A percentile compares a stretch with the other conserved stretches of the same genome.
These are phyloP conservation scores for Berkeleyomyces rouxiae DNA, from an alignment of 2,329 filamentous ascomycete species.

Conservation along the genomic window DNA sequence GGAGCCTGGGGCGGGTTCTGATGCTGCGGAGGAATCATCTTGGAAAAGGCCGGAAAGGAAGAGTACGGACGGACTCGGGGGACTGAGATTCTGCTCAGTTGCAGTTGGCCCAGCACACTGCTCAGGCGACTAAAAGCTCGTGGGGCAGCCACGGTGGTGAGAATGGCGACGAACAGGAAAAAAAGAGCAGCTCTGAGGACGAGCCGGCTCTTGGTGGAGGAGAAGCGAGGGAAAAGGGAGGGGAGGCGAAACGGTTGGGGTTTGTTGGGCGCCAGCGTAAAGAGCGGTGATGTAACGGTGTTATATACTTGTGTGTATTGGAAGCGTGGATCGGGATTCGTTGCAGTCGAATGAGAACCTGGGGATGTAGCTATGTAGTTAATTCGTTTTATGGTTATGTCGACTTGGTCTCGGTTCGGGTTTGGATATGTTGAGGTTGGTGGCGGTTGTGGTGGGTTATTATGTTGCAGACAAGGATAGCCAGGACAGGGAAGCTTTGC, in stretches of 20 bases:
- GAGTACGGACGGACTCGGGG: conserved; percentile 16
- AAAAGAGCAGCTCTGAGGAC: conserved; percentile 26
- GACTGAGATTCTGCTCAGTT: conserved; percentile 22
- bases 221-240: conserved; percentile 1
- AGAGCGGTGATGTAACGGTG: neutral
- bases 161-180: conserved; percentile 36
- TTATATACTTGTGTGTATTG: neutral
- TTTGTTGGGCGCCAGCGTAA: conserved; percentile 5
- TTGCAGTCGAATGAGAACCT: no score
- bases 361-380: neutral
- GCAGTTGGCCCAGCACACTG: conserved; percentile 39
- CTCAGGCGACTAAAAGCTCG: conserved; percentile 41
- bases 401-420: neutral
- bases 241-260: neutral
- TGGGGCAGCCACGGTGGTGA: conserved; percentile 51
- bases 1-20: conserved; percentile 61
- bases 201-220: conserved; percentile 8
- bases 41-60: conserved; percentile 11
- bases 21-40: conserved; percentile 51
- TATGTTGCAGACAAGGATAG: no score
- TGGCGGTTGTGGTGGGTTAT: neutral
- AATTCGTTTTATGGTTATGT: neutral
- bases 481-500: neutral
- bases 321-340: neutral
- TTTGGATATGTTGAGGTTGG: neutral